Evolutionary conservation across 306 rosid species (phyloP), one percentile per base, ranked within the genome.

Genomic region (Purshia tridentata): DNA sequence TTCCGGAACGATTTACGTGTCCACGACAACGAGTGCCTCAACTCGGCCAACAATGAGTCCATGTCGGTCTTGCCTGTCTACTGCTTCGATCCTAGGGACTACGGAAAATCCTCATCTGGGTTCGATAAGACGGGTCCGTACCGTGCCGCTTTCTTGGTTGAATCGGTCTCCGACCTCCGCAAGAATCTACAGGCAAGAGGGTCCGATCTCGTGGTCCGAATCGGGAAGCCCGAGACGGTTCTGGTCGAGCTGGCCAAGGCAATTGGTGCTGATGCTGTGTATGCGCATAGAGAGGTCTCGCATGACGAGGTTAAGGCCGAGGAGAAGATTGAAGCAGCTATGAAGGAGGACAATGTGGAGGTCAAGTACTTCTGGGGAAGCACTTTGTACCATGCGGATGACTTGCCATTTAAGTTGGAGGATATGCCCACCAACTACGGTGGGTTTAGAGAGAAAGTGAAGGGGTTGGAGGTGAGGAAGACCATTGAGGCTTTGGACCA

Each of bases 341-440:
- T 91, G 97, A 91, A 88, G 53, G 92, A 94, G 40, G 98, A 92
- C 84, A 88, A 84, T 78, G 86, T 92, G 67, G 98, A 95, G 76
- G 76, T 95, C 4, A 91, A 91, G 90, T 91, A 86, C 83, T 90
- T 86, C 46, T 91, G 99, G 99, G 99, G 99, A 4, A 91, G 98
- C 54, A 95, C 99, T 45, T 69, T 95, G 86, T 90, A 81, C 61
- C 99, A 95, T 61, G 42, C 78, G 47, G 98, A 95, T 15, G 99
- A 95, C 80, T 84, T 95, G 81, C 97, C 98, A 14, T 91, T 91
- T 51, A 70, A 85, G 15, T 54, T 95, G 83, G 99, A 90, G 83
- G 96, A 90, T 12, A 91, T 91, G 96, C 99, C 98, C 4, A 73
- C 97, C 0, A 88, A 88, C 50, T 86, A 91, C 51, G 91, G 97